Conservation (phyloP, 805 yeast genomes). For the Wickerhamiella shivajii region DNA sequence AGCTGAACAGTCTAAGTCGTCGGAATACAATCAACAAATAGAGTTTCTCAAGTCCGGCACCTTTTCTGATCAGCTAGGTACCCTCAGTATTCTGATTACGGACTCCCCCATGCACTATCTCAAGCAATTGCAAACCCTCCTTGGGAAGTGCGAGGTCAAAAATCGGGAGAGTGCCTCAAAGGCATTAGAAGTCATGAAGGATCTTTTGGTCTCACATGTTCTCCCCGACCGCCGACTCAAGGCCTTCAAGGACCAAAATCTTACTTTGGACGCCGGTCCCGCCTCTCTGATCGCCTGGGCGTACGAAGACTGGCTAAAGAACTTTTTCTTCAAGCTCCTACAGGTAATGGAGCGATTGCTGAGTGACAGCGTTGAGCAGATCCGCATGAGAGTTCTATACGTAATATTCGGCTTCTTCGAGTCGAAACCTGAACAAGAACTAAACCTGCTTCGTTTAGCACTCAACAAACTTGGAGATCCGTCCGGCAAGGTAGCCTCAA, state of each 20-base stretch:
- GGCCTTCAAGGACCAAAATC: constrained; percentile 63
- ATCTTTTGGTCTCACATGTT: constrained; percentile 70
- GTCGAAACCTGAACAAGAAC: constrained; percentile 93
- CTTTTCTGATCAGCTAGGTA: constrained; percentile 84
- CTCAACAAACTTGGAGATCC: constrained; percentile 90
- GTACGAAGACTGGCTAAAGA: constrained; percentile 82
- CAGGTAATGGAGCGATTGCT: constrained; percentile 62
- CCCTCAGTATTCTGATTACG: constrained; percentile 80
- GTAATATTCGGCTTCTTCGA: constrained; percentile 70
- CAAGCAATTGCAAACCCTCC: constrained; percentile 65
- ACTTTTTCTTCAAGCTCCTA: constrained; percentile 56
- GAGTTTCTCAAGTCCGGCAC: constrained; percentile 90
- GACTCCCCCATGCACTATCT: constrained; percentile 88
- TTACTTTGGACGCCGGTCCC: constrained; percentile 32
- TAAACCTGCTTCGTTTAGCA: constrained; percentile 71
- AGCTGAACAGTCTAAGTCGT: constrained; percentile 58
- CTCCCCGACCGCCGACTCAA: constrained; percentile 69
- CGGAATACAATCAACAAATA: constrained; percentile 59
- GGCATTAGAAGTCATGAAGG: constrained; percentile 78
- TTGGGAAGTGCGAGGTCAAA: constrained; percentile 74
- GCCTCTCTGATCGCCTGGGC: constrained; percentile 57
- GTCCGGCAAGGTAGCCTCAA: constrained; percentile 80
- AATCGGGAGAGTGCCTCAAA: constrained; percentile 87
- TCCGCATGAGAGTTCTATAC: constrained; percentile 59
- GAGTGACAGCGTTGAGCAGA: constrained; percentile 86